Base-by-base conservation (phyloP, 78 protist genomes). In the Dictyostelium intermedium region DNA sequence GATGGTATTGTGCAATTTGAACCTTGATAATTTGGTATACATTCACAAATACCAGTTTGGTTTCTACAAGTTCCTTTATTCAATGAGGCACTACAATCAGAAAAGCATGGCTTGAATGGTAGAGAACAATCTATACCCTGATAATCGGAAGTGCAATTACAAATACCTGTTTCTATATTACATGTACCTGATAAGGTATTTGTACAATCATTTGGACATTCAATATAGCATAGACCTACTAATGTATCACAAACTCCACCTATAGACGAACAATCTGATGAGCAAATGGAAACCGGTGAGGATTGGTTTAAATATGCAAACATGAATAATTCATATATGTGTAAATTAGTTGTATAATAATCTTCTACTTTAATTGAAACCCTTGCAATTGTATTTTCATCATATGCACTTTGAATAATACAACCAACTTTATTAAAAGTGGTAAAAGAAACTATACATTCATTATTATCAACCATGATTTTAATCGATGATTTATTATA, bases 1-100 rank as follows among this genome's bases (percentile, higher is more conserved):
- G 74, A 66, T 66, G 74, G 74, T 23, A 66, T 66, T 66, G 74
- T 27, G 9, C 74, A 66, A 27, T 66, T 66, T 66, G 74, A 66
- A 66, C 74, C 74, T 66, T 23, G 30, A 66, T 66, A 66, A 27
- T 66, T 66, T 66, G 74, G 74, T 9, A 66, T 13, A 11, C 74
- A 66, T 66, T 66, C n/a, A 66, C 74, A 66, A 27, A 11, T 23
- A 11, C 74, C 74, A 66, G 11, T 66, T 66, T 27, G 39, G 8
- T 63, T 27, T 25, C 27, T 23, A 66, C 74, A 66, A 1, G 74
- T 11, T 6, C 73, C 73, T 16, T 50, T 20, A 16, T 18, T 50
- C 25, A 63, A 63, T 25, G 73, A 16, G 1, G 14, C 5, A 63
- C 34, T 25, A 25, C 73, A 25, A 25, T 63, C 14, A 1, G 73